Conservation (phyloP, 1,284 basidiomycete genomes). For the Anthracocystis panici-leucophaei region DNA sequence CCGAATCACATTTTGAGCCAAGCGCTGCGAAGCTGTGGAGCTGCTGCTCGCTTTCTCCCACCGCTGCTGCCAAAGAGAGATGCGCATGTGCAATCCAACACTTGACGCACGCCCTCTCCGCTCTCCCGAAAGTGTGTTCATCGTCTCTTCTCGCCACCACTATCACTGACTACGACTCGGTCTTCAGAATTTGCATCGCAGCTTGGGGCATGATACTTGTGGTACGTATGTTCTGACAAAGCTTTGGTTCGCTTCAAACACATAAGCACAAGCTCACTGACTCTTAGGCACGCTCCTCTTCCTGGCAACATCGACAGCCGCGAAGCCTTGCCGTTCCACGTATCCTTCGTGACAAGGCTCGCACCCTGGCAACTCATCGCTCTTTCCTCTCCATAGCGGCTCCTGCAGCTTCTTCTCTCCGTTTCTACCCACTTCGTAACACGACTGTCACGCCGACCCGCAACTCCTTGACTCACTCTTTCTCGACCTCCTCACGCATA, state of each 20-base stretch:
- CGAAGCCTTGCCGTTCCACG: slow-evolving; percentile 41
- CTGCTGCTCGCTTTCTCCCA: background rate
- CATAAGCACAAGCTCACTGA: slow-evolving; percentile 6
- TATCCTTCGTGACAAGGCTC: slow-evolving; percentile 42
- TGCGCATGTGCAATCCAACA: slow-evolving; percentile 5
- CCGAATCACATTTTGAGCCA: slow-evolving; percentile 1
- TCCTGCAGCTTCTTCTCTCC: background rate
- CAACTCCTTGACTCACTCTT: background rate
- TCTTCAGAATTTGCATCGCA: slow-evolving; percentile 6
- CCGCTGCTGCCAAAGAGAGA: background rate
- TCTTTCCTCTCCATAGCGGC: slow-evolving; percentile 9
- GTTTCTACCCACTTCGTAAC: background rate
- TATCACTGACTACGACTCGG: background rate
- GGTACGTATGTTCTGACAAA: slow-evolving; percentile 1
- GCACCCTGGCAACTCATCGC: slow-evolving; percentile 16
- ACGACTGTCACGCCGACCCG: background rate
- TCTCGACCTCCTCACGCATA: slow-evolving; percentile 8
- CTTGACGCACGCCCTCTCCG: slow-evolving; percentile 1
- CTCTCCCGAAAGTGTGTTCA: background rate
- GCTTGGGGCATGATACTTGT: slow-evolving; percentile 44
- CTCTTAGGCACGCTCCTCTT: background rate
- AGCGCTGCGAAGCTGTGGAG: background rate
- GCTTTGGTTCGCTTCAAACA: background rate
- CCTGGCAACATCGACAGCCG: slow-evolving; percentile 8
- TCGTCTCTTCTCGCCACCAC: background rate